Evolutionary conservation across 2,329 filamentous ascomycete genomes (phyloP).

Genomic region (Xylariaceae sp.): DNA sequence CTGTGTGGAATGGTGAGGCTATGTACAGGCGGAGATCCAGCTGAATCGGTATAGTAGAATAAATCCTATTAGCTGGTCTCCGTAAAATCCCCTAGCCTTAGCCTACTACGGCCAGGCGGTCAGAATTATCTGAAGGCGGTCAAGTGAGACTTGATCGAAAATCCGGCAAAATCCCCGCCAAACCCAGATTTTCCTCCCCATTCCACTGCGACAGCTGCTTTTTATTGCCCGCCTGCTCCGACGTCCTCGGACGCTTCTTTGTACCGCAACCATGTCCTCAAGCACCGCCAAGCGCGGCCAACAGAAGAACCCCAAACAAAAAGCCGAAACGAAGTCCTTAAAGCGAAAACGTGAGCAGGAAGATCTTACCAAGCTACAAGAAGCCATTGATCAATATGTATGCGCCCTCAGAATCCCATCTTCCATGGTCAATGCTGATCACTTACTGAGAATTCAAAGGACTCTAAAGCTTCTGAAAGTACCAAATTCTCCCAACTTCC

Average conservation of each 20-base stretch:
- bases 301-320: slow-evolving; percentile 26
- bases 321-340: slow-evolving; percentile 31
- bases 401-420: no score
- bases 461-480: slow-evolving; percentile 54
- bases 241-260: not conserved
- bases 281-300: slow-evolving; percentile 18
- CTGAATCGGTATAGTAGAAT: no score
- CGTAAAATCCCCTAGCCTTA: no score
- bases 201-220: slow-evolving; percentile 2
- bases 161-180: slow-evolving; percentile 26
- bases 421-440: no score
- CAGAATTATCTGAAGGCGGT: slow-evolving; percentile 17
- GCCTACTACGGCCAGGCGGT: slow-evolving; percentile 17
- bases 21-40: no score
- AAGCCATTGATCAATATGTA: slow-evolving; percentile 39
- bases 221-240: not conserved
- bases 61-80: no score
- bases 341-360: slow-evolving; percentile 42
- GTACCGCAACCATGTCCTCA: slow-evolving; percentile 22
- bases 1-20: no score
- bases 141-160: slow-evolving; percentile 11
- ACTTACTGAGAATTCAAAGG: no score
- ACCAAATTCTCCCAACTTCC: slow-evolving; percentile 80
- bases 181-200: slow-evolving; percentile 21
- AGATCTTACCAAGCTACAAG: slow-evolving; percentile 37